phyloP scores from a whole-genome alignment of 1,284 basidiomycete genomes.

The Puccinia coronata region DNA sequence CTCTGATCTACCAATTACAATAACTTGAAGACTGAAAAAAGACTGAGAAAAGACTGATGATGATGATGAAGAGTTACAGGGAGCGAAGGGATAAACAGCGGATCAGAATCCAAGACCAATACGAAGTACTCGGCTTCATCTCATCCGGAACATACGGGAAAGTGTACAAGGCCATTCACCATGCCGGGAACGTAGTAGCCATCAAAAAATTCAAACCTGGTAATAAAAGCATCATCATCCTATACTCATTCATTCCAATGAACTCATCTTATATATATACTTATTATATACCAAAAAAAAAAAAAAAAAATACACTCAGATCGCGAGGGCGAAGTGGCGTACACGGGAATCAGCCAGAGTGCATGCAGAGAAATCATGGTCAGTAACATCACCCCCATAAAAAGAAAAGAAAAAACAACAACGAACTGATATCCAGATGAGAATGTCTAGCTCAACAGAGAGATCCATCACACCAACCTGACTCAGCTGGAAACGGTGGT shows the following conservation, averaged over 20 bases:
- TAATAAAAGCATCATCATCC: background rate
- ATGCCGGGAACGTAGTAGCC: conserved; percentile 67
- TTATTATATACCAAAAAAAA: no score
- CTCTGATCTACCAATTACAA: no score
- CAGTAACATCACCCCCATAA: conserved; percentile 21
- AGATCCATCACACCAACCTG: conserved; percentile 89
- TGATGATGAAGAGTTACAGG: conserved; percentile 32
- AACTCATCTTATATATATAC: no score
- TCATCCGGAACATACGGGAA: conserved; percentile 96
- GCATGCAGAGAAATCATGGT: conserved; percentile 95
- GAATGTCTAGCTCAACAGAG: conserved; percentile 76
- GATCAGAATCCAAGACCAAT: conserved; percentile 59
- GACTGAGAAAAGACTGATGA: no score
- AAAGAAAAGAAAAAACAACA: background rate
- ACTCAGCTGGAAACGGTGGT: conserved; percentile 91
- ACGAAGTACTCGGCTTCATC: conserved; percentile 92
- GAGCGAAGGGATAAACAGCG: conserved; percentile 5
- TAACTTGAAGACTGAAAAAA: no score
- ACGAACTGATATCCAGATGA: background rate
- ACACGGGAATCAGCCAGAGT: conserved; percentile 96
- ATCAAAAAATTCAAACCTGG: conserved; percentile 98
- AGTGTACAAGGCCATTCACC: conserved; percentile 83
- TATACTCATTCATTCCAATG: no score
- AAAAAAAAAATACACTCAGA: no score
- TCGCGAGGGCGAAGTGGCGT: conserved; percentile 64